These are phyloP conservation scores for Pisolithus thermaeus DNA, from an alignment of 1,284 basidiomycete genomes.

Conservation along the genomic window DNA sequence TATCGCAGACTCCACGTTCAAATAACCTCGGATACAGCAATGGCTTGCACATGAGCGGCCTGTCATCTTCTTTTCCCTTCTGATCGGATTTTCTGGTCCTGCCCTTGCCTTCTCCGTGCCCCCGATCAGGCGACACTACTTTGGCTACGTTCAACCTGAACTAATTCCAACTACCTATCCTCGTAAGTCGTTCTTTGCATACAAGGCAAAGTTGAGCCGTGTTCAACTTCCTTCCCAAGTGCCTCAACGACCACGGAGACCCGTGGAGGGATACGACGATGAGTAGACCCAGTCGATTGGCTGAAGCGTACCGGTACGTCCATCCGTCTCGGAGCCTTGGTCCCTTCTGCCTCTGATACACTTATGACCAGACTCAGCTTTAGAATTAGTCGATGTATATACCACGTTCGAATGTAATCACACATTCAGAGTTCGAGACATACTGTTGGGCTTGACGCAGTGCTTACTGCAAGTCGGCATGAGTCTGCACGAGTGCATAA, in stretches of 20 bases:
- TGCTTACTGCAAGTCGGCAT: no score
- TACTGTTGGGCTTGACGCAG: no score
- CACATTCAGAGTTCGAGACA: no score
- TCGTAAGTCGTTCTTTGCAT: constrained; percentile 47
- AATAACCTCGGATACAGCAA: constrained; percentile 33
- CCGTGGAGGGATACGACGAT: constrained; percentile 40
- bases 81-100: constrained; percentile 76
- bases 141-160: constrained; percentile 74
- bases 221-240: constrained; percentile 15
- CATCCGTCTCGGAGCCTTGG: no score
- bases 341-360: no score
- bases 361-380: no score
- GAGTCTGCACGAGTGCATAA: no score
- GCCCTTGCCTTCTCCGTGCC: constrained; percentile 73
- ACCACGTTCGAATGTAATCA: no score
- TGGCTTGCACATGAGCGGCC: constrained; percentile 89
- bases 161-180: constrained; percentile 82
- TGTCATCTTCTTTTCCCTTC: constrained; percentile 84
- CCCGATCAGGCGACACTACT: constrained; percentile 62
- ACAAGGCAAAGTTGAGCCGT: neutral
- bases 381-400: no score
- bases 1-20: neutral
- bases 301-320: no score
- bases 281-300: constrained; percentile 18
- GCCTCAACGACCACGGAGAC: constrained; percentile 34